Evolutionary conservation across 2,329 filamentous ascomycete species (phyloP).

Genomic region (Talaromyces sp.): DNA sequence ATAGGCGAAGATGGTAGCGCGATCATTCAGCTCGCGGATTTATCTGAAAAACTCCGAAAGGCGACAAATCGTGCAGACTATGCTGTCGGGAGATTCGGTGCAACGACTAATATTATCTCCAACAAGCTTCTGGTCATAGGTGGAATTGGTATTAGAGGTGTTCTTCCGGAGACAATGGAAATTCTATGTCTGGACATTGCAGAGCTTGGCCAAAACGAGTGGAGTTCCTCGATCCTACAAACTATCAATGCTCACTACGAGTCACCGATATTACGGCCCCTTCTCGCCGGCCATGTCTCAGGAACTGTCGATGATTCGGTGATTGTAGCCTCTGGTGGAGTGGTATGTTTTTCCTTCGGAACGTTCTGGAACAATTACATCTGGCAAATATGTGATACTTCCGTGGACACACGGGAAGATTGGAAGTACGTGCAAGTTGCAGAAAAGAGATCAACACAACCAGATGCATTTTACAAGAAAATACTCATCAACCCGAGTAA

Average conservation of each 20-base stretch:
- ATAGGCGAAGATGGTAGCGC: constrained; percentile 33
- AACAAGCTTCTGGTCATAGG: constrained; percentile 52
- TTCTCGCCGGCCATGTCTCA: constrained; percentile 68
- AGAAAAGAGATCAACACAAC: constrained; percentile 18
- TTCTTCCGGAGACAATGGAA: constrained; percentile 50
- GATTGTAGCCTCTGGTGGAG: constrained; percentile 72
- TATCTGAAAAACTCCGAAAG: constrained; percentile 25
- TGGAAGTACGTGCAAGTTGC: constrained; percentile 32
- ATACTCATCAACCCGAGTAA: constrained; percentile 20
- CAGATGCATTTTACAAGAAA: constrained; percentile 10
- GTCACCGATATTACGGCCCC: constrained; percentile 52
- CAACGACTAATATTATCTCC: constrained; percentile 47
- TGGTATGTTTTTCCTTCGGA: constrained; percentile 87
- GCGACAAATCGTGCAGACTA: constrained; percentile 30
- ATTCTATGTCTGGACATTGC: constrained; percentile 44
- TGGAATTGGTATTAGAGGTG: constrained; percentile 44
- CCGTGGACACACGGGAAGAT: constrained; percentile 26
- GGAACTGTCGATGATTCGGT: constrained; percentile 51
- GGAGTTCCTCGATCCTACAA: constrained; percentile 7
- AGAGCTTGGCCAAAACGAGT: constrained; percentile 10
- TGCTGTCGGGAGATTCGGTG: constrained; percentile 49
- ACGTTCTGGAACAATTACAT: constrained; percentile 73
- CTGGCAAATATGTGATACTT: constrained; percentile 45
- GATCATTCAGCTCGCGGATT: constrained; percentile 27
- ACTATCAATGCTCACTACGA: constrained; percentile 16